Conservation (phyloP, 2,329 filamentous ascomycete species). For the Aureobasidium mangrovei region DNA sequence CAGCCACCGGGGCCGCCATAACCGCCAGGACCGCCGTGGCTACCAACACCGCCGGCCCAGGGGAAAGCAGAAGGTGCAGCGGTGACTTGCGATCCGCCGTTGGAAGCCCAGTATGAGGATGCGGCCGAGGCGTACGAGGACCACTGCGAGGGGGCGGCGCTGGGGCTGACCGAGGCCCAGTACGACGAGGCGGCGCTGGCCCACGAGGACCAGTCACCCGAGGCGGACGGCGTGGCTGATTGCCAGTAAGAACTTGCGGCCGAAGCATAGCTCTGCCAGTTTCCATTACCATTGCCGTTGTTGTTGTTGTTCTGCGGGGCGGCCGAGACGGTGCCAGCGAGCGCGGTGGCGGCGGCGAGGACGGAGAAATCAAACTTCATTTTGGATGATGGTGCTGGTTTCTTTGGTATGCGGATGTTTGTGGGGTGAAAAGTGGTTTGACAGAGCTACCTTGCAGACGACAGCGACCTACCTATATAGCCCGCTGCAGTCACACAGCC, state of each 20-base stretch:
- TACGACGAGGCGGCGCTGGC: constrained; percentile 22
- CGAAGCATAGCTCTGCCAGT: constrained; percentile 13
- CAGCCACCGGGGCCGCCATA: constrained; percentile 16
- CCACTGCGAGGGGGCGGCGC: constrained; percentile 10
- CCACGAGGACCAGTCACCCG: constrained; percentile 23
- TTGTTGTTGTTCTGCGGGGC: constrained; percentile 5
- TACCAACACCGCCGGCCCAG: constrained; percentile 9
- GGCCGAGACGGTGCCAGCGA: constrained; percentile 5
- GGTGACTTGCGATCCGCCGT: neutral
- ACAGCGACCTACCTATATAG: constrained; percentile 10
- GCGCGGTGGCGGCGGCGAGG: constrained; percentile 9
- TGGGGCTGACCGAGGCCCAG: constrained; percentile 11
- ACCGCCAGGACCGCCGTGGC: constrained; percentile 2
- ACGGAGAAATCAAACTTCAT: constrained; percentile 11
- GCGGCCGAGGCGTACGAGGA: constrained; percentile 12
- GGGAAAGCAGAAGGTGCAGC: constrained; percentile 10
- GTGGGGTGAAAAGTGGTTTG: neutral
- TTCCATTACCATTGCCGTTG: neutral
- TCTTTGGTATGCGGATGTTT: neutral
- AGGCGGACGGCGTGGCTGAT: constrained; percentile 17
- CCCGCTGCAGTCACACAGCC: constrained; percentile 6
- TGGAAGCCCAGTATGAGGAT: constrained; percentile 12
- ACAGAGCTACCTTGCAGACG: neutral
- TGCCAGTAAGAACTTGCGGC: constrained; percentile 13
- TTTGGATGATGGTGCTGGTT: neutral